phyloP scores from a whole-genome alignment of 768 basidiomycete genomes.

The Jaapia argillacea region DNA sequence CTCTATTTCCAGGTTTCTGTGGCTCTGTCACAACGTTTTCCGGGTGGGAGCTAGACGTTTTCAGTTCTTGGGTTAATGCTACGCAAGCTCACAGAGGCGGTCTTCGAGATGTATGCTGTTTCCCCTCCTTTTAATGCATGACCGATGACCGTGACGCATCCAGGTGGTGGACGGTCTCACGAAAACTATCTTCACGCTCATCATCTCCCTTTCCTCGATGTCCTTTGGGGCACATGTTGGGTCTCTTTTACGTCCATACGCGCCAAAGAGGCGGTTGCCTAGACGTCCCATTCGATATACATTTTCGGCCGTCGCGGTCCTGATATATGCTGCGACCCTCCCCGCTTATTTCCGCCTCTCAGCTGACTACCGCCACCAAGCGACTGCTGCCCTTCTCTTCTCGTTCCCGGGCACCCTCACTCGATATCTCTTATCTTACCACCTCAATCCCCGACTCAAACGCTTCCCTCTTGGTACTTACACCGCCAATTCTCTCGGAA shows the following conservation, averaged over 20 bases:
- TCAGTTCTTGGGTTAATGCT: slow-evolving; percentile 75
- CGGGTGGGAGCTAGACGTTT: slow-evolving; percentile 86
- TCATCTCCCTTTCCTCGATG: slow-evolving; percentile 67
- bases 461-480: slow-evolving; percentile 75
- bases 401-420: slow-evolving; percentile 82
- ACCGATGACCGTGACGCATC: slow-evolving; percentile 5
- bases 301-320: slow-evolving; percentile 43
- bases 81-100: slow-evolving; percentile 45
- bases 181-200: slow-evolving; percentile 70
- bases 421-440: slow-evolving; percentile 67
- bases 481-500: slow-evolving; percentile 63
- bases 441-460: slow-evolving; percentile 55
- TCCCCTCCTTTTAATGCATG: background rate
- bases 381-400: slow-evolving; percentile 82
- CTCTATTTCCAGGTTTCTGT: slow-evolving; percentile 60
- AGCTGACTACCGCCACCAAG: slow-evolving; percentile 58
- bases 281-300: slow-evolving; percentile 34
- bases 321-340: slow-evolving; percentile 67
- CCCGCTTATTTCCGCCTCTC: slow-evolving; percentile 74
- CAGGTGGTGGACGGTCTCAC: slow-evolving; percentile 86
- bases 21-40: slow-evolving; percentile 97
- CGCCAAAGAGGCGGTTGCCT: slow-evolving; percentile 34
- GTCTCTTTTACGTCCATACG: slow-evolving; percentile 24
- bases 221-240: slow-evolving; percentile 64
- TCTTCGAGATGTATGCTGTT: slow-evolving; percentile 55